These are phyloP conservation scores for Cylindrotheca closterium DNA, from an alignment of 108 stramenopile species.

Conservation along the genomic window DNA sequence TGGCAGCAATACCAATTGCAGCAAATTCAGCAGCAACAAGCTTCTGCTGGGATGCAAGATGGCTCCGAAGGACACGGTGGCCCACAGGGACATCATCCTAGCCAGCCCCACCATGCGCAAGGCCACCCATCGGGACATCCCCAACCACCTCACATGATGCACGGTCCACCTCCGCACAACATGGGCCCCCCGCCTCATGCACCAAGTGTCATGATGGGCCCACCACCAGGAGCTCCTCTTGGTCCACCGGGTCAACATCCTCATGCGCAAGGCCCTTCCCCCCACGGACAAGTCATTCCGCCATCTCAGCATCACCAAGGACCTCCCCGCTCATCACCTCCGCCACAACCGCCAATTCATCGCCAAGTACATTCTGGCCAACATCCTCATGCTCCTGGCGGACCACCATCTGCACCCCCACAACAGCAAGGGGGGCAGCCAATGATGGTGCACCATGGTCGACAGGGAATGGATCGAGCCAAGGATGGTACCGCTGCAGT, in stretches of 20 bases:
- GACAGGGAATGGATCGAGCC: no score
- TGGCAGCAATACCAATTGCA: conserved; percentile 51
- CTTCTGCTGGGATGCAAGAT: no score
- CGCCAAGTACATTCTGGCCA: no score
- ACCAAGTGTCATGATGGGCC: neutral
- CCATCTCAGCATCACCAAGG: no score
- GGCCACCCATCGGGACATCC: conserved; percentile 8
- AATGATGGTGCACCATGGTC: no score
- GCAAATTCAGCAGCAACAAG: conserved; percentile 39
- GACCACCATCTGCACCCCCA: no score
- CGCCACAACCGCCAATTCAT: no score
- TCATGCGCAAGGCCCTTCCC: neutral
- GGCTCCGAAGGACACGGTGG: neutral
- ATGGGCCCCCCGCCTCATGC: neutral
- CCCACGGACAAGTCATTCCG: neutral
- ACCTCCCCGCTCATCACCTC: no score
- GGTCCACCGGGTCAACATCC: neutral
- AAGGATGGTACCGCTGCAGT: no score
- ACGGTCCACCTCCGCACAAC: conserved; percentile 10
- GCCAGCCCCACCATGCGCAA: conserved; percentile 36
- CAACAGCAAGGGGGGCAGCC: no score
- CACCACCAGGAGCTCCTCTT: neutral
- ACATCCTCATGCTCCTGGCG: no score
- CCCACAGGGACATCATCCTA: conserved; percentile 34
- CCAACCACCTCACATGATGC: conserved; percentile 3